These are phyloP conservation scores for Kurtzmaniella quercitrusa DNA, from an alignment of 1,139 yeast species.

Conservation along the genomic window DNA sequence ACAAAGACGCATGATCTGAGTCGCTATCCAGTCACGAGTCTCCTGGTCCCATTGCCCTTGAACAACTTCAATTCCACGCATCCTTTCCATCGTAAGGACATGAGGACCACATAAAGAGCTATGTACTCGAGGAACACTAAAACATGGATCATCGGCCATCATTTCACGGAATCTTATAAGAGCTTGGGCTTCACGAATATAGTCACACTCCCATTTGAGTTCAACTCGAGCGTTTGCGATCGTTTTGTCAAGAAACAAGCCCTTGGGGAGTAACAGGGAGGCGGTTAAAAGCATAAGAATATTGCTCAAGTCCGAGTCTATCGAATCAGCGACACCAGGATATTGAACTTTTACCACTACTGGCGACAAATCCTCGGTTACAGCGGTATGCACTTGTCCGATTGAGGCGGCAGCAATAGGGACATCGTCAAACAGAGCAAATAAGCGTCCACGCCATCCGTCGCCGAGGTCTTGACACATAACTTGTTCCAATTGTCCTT, in stretches of 20 bases:
- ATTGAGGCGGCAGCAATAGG: slow-evolving; percentile 98
- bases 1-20: slow-evolving; percentile 83
- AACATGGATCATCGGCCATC: slow-evolving; percentile 61
- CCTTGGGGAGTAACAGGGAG: slow-evolving; percentile 82
- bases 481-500: slow-evolving; percentile 77
- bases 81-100: slow-evolving; percentile 84
- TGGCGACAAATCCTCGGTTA: slow-evolving; percentile 55
- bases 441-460: slow-evolving; percentile 69
- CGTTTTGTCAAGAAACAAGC: slow-evolving; percentile 86
- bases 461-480: slow-evolving; percentile 71
- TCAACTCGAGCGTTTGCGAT: slow-evolving; percentile 91
- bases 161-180: slow-evolving; percentile 64
- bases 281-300: slow-evolving; percentile 79
- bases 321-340: slow-evolving; percentile 95
- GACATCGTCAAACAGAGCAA: slow-evolving; percentile 72
- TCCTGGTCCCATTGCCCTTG: slow-evolving; percentile 75
- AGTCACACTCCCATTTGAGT: slow-evolving; percentile 97
- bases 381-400: slow-evolving; percentile 93
- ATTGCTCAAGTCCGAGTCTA: slow-evolving; percentile 90
- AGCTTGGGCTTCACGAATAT: slow-evolving; percentile 82
- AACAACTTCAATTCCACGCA: slow-evolving; percentile 80
- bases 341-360: slow-evolving; percentile 97
- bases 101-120: slow-evolving; percentile 76
- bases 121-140: slow-evolving; percentile 77
- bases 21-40: slow-evolving; percentile 76